Conservation (phyloP, 2,329 filamentous ascomycete genomes). For the Fusarium nanum region DNA sequence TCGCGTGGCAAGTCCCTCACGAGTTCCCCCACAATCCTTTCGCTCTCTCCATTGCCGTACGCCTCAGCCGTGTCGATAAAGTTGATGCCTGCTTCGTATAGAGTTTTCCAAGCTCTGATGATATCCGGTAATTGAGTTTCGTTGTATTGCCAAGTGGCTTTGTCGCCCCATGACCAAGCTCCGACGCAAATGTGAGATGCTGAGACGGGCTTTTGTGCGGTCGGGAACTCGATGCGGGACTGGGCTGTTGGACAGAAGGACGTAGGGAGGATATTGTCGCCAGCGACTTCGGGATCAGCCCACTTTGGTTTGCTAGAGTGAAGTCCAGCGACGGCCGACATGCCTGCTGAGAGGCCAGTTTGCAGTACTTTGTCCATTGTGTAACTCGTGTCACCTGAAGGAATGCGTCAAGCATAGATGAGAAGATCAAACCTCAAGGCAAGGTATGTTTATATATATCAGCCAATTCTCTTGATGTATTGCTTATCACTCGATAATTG, state of each 20-base stretch:
- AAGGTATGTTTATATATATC: neutral
- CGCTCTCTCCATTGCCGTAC: constrained; percentile 6
- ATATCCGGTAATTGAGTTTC: neutral
- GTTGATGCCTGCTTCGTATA: constrained; percentile 16
- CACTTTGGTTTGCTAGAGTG: constrained; percentile 12
- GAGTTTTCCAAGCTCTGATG: constrained; percentile 9
- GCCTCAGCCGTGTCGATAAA: constrained; percentile 18
- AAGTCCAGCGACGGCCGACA: neutral
- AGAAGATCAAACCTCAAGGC: neutral
- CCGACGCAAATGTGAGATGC: neutral
- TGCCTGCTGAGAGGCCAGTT: neutral
- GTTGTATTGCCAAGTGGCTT: constrained; percentile 15
- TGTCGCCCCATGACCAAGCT: constrained; percentile 15
- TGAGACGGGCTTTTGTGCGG: neutral
- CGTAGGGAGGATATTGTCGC: neutral
- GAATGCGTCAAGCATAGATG: neutral
- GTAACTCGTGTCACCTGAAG: neutral
- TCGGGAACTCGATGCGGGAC: neutral
- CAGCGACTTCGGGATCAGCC: constrained; percentile 4
- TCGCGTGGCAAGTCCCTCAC: constrained; percentile 3
- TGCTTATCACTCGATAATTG: neutral
- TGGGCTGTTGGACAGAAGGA: neutral
- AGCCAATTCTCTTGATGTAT: neutral
- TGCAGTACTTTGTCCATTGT: neutral
- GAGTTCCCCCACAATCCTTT: constrained; percentile 2